phyloP scores from a whole-genome alignment of 257 asterid species.

The Scutellaria barbata region DNA sequence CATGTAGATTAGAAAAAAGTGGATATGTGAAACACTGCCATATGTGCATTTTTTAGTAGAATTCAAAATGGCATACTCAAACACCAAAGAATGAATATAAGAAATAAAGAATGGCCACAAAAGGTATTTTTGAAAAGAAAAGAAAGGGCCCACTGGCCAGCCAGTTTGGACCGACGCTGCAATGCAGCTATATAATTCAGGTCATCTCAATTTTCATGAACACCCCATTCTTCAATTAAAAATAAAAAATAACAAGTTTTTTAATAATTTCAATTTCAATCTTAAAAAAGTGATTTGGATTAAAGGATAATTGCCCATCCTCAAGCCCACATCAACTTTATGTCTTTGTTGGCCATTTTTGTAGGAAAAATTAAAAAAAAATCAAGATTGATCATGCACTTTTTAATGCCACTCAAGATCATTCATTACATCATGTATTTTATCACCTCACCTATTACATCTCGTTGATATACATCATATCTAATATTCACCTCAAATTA shows the following conservation, averaged over 20 bases:
- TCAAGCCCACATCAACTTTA: conserved; percentile 3
- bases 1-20: too few species aligned
- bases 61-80: too few species aligned
- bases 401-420: not conserved
- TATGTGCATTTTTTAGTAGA: too few species aligned
- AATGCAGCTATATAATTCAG: not conserved
- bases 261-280: not conserved
- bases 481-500: too few species aligned
- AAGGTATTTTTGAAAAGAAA: too few species aligned
- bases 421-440: not conserved
- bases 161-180: not conserved
- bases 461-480: not conserved
- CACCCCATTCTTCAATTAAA: not conserved
- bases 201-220: not conserved
- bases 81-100: too few species aligned
- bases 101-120: too few species aligned
- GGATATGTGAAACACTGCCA: too few species aligned
- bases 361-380: not conserved
- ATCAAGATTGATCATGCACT: conserved; percentile 20
- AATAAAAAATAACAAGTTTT: not conserved
- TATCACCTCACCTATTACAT: not conserved
- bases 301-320: not conserved
- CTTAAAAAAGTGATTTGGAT: not conserved
- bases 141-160: too few species aligned
- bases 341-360: not conserved